Evolutionary conservation across 2,329 filamentous ascomycete species (phyloP).

Genomic region (Pestalotiopsis fici): DNA sequence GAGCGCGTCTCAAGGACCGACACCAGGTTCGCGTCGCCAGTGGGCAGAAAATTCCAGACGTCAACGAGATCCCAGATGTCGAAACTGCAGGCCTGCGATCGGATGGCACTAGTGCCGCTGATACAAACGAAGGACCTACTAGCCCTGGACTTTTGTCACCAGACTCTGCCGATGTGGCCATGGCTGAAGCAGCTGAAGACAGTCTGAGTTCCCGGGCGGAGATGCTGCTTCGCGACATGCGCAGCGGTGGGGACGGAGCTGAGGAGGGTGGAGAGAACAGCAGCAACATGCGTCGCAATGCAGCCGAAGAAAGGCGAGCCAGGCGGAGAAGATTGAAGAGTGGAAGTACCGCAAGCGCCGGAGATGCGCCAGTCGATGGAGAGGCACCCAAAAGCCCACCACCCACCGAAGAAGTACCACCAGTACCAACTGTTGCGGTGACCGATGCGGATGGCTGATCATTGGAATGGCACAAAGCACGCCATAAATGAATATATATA

Average conservation of each 20-base stretch:
- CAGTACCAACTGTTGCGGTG: slow-evolving; percentile 10
- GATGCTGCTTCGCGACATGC: slow-evolving; percentile 79
- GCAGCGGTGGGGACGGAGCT: slow-evolving; percentile 63
- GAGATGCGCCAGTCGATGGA: slow-evolving; percentile 13
- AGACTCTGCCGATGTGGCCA: slow-evolving; percentile 32
- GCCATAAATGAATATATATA: slow-evolving; percentile 18
- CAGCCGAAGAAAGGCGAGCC: slow-evolving; percentile 32
- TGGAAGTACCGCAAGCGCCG: slow-evolving; percentile 19
- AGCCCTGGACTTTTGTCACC: slow-evolving; percentile 52
- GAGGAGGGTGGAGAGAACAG: slow-evolving; percentile 57
- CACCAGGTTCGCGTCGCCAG: slow-evolving; percentile 89
- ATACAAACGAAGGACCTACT: slow-evolving; percentile 49
- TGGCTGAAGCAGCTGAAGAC: slow-evolving; percentile 46
- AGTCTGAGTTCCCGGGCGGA: slow-evolving; percentile 87
- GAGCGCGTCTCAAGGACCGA: slow-evolving; percentile 85
- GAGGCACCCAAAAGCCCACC: slow-evolving; percentile 18
- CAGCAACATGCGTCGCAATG: slow-evolving; percentile 62
- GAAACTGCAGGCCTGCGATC: slow-evolving; percentile 38
- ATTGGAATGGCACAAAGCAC: slow-evolving; percentile 17
- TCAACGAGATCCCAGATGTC: slow-evolving; percentile 61
- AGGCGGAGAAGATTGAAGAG: slow-evolving; percentile 32
- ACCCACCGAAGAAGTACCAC: slow-evolving; percentile 19
- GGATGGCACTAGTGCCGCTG: slow-evolving; percentile 36
- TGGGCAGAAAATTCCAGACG: slow-evolving; percentile 83
- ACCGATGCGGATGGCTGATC: slow-evolving; percentile 14